Conservation (phyloP, 495 filamentous ascomycete species). For the Lindgomyces ingoldianus region DNA sequence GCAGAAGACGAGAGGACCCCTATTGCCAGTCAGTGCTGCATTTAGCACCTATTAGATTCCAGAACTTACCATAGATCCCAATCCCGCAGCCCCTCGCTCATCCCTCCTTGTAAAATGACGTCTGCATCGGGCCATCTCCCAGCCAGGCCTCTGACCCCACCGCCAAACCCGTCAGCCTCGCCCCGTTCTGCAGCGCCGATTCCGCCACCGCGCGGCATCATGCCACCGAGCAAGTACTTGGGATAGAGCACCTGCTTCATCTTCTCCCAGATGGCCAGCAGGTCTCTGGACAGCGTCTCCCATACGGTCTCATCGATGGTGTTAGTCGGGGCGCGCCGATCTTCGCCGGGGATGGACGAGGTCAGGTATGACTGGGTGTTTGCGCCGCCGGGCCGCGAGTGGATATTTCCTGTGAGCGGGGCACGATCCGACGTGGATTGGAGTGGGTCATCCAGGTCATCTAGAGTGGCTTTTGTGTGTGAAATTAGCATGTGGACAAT, state of each 20-base stretch:
- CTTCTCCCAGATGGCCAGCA: constrained; percentile 93
- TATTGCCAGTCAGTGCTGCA: too few species aligned
- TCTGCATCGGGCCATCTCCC: constrained; percentile 72
- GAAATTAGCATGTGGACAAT: constrained; percentile 12
- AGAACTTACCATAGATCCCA: constrained; percentile 99
- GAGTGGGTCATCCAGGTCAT: constrained; percentile 92
- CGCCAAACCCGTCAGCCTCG: constrained; percentile 61
- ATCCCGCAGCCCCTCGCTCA: constrained; percentile 84
- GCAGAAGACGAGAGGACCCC: constrained; percentile 91
- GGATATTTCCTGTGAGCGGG: constrained; percentile 80
- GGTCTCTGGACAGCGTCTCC: constrained; percentile 88
- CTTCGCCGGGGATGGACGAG: constrained; percentile 86
- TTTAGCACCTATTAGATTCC: too few species aligned
- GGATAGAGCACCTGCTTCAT: constrained; percentile 98
- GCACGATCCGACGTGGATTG: constrained; percentile 66
- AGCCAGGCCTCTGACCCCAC: constrained; percentile 66
- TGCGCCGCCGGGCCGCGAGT: constrained; percentile 51
- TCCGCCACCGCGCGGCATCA: constrained; percentile 66
- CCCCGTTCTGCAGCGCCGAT: constrained; percentile 68
- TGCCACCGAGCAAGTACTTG: constrained; percentile 82
- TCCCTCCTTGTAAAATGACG: constrained; percentile 70
- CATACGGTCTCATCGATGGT: constrained; percentile 98
- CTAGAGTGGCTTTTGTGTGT: constrained; percentile 62
- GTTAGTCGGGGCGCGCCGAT: constrained; percentile 86
- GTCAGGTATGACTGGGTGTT: constrained; percentile 70